Evolutionary conservation across 306 rosid genomes (phyloP).

Genomic region (Prunus fruticosa): DNA sequence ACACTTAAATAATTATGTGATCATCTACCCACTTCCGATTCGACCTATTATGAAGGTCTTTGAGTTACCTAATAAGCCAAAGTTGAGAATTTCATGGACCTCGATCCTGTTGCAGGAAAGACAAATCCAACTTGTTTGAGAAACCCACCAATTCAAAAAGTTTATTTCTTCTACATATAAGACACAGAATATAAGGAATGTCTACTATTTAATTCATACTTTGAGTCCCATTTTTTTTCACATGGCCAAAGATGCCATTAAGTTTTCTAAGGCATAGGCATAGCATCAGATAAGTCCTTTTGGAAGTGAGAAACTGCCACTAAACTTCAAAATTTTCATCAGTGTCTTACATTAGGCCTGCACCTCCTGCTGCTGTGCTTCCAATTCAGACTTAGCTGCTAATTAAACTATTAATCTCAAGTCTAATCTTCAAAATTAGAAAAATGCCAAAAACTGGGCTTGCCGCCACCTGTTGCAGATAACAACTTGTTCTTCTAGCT

Average conservation of each 20-base stretch:
- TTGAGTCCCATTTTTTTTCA: neutral
- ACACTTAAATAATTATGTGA: neutral
- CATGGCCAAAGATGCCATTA: conserved; percentile 4
- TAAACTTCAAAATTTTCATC: neutral
- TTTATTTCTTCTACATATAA: neutral
- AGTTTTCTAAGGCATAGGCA: neutral
- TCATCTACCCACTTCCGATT: too few relatives aligned
- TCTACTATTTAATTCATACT: neutral
- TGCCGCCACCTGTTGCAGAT: neutral
- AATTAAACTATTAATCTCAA: neutral
- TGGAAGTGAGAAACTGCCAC: neutral
- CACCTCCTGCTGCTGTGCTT: conserved; percentile 16
- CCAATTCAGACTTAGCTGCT: conserved; percentile 7
- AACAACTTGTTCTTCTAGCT: conserved; percentile 7
- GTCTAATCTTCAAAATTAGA: conserved; percentile 1
- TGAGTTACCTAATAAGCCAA: conserved; percentile 2
- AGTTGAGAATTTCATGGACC: conserved; percentile 9
- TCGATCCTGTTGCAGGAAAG: conserved; percentile 1
- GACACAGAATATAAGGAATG: conserved; percentile 15
- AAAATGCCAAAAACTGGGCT: neutral
- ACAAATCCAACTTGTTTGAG: neutral
- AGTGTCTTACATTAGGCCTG: conserved; percentile 1
- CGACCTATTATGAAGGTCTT: too few relatives aligned
- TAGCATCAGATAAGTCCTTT: neutral
- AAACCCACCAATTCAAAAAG: neutral